These are phyloP conservation scores for Pyricularia grisea DNA, from an alignment of 2,329 filamentous ascomycete species.

Conservation along the genomic window DNA sequence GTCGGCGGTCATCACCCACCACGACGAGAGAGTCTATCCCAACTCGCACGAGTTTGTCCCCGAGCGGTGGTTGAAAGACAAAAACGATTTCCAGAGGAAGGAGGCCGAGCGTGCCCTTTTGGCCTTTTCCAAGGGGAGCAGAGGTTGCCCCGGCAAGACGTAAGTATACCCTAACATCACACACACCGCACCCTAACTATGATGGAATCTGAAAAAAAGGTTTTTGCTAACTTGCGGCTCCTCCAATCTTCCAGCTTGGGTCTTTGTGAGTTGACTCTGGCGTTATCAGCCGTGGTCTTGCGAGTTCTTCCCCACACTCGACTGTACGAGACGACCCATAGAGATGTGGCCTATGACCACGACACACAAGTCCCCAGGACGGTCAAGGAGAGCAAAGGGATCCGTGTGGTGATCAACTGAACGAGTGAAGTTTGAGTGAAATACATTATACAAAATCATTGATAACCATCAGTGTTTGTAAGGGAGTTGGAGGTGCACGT, in stretches of 20 bases:
- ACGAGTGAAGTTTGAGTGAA: too few relatives aligned
- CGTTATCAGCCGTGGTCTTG: neutral
- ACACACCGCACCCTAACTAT: too few relatives aligned
- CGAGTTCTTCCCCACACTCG: neutral
- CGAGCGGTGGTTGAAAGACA: conserved; percentile 28
- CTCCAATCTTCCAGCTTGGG: neutral
- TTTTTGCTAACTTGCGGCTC: neutral
- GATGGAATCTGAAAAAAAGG: too few relatives aligned
- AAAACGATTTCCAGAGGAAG: conserved; percentile 11
- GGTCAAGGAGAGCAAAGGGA: neutral
- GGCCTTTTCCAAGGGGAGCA: conserved; percentile 29
- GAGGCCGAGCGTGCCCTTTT: conserved; percentile 26
- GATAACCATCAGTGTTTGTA: too few relatives aligned
- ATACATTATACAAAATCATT: too few relatives aligned
- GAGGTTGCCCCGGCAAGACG: conserved; percentile 31
- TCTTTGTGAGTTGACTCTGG: neutral
- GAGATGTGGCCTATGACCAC: neutral
- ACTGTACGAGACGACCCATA: neutral
- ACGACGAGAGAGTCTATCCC: conserved; percentile 25
- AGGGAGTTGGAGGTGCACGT: too few relatives aligned
- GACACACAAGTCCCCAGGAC: neutral
- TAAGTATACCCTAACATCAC: conserved; percentile 9
- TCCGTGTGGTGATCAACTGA: neutral
- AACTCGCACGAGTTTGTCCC: conserved; percentile 27
- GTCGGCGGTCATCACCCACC: conserved; percentile 26